Percentiles rank a stretch among this genome's conserved stretches.
phyloP scores from a whole-genome alignment of 129 eudicot genomes.

The Flaveria robusta region DNA sequence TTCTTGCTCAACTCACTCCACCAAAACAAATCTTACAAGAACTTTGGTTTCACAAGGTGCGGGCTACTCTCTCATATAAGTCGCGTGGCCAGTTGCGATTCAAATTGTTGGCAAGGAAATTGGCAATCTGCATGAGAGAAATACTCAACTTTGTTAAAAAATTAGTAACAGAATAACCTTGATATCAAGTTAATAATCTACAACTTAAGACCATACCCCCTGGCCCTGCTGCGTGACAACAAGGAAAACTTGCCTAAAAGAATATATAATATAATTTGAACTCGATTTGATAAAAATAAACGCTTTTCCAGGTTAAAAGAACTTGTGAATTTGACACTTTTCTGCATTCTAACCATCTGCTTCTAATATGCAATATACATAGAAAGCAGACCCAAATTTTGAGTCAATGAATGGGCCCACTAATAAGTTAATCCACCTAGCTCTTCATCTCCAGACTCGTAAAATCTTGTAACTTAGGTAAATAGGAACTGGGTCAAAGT shows the following conservation, averaged over 20 bases:
- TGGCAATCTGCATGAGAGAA: slow-evolving; percentile 67
- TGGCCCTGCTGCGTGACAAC: neutral
- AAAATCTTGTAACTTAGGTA: neutral
- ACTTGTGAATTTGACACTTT: neutral
- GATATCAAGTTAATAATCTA: too few relatives aligned
- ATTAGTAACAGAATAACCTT: neutral
- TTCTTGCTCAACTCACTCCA: slow-evolving; percentile 21
- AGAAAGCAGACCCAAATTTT: neutral
- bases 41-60: slow-evolving; percentile 60
- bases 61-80: slow-evolving; percentile 79
- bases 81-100: slow-evolving; percentile 91
- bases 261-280: neutral
- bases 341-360: neutral
- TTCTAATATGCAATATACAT: neutral
- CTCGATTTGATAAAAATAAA: neutral
- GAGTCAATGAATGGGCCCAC: neutral
- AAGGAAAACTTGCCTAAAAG: neutral
- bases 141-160: neutral
- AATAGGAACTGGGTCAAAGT: neutral
- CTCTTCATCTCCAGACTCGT: neutral
- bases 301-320: neutral
- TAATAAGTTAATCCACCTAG: neutral
- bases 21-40: slow-evolving; percentile 22
- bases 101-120: slow-evolving; percentile 85
- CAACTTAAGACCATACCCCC: too few relatives aligned